Evolutionary conservation across 1,139 yeast species (phyloP).

Genomic region (Oligophagozyma castellii): DNA sequence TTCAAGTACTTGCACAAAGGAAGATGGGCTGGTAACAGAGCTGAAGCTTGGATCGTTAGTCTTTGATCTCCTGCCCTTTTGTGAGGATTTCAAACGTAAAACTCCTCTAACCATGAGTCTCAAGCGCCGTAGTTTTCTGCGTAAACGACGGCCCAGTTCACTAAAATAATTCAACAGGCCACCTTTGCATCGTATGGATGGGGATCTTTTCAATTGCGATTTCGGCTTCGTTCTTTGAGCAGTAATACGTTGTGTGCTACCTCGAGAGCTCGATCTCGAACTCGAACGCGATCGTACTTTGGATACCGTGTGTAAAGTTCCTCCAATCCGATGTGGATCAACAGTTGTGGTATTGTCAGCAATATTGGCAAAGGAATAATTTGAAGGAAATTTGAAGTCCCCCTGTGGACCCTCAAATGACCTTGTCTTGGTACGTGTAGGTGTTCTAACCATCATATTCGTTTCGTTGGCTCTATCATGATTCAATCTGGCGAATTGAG

Average conservation of each 20-base stretch:
- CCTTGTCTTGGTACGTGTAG: constrained; percentile 23
- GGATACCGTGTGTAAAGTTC: no score
- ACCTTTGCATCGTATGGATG: constrained; percentile 23
- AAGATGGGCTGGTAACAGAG: constrained; percentile 18
- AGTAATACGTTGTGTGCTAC: no score
- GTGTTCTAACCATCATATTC: constrained; percentile 16
- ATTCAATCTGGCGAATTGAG: no score
- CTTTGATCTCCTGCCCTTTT: constrained; percentile 2
- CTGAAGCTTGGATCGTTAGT: constrained; percentile 7
- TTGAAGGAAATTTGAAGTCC: constrained; percentile 21
- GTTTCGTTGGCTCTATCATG: no score
- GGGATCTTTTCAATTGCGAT: constrained; percentile 23
- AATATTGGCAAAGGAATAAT: constrained; percentile 25
- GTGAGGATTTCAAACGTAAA: constrained; percentile 5
- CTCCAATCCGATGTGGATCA: no score
- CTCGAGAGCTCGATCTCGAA: no score
- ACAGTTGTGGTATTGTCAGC: constrained; percentile 25
- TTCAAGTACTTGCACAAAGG: constrained; percentile 13
- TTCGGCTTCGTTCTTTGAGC: no score
- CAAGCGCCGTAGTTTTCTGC: constrained; percentile 10
- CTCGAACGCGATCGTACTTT: no score
- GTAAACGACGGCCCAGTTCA: constrained; percentile 13
- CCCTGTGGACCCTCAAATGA: constrained; percentile 22
- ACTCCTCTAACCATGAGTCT: constrained; percentile 9
- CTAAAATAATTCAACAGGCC: constrained; percentile 22